These are phyloP conservation scores for Mortierella sp. DNA, from an alignment of 371 early-diverging fungal species.

Conservation along the genomic window DNA sequence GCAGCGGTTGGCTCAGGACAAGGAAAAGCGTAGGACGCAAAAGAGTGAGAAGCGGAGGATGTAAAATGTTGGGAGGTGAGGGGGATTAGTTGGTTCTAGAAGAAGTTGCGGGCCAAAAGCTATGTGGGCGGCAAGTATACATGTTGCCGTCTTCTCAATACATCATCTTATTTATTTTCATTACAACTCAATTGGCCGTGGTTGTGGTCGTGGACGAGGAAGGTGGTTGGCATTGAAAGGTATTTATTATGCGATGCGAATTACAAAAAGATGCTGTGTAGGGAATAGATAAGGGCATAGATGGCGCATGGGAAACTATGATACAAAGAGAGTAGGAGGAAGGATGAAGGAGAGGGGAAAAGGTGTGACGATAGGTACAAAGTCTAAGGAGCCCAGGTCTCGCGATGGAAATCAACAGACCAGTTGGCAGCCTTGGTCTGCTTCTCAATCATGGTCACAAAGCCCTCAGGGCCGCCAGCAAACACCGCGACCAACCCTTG, in stretches of 20 bases:
- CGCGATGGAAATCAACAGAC: conserved; percentile 50
- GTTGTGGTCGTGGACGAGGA: too few relatives aligned
- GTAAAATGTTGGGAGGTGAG: conserved; percentile 28
- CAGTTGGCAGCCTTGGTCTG: conserved; percentile 42
- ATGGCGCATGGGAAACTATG: background rate
- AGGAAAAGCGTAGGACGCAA: conserved; percentile 65
- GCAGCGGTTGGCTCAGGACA: conserved; percentile 66
- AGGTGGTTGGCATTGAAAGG: background rate
- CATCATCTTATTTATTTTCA: background rate
- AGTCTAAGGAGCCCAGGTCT: conserved; percentile 52
- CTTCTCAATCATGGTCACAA: conserved; percentile 38
- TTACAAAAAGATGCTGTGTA: background rate
- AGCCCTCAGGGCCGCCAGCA: conserved; percentile 53
- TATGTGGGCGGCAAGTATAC: background rate
- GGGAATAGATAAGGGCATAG: background rate
- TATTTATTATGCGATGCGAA: background rate
- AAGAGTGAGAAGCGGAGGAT: conserved; percentile 69
- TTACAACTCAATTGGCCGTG: background rate
- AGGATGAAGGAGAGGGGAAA: background rate
- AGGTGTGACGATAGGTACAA: background rate
- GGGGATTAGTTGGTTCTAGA: background rate
- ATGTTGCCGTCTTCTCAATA: too few relatives aligned
- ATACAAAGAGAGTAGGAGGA: background rate
- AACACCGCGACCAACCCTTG: conserved; percentile 39
- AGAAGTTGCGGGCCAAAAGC: background rate